These are phyloP conservation scores for Coemansia sp. DNA, from an alignment of 192 early-diverging fungal species.

Conservation along the genomic window DNA sequence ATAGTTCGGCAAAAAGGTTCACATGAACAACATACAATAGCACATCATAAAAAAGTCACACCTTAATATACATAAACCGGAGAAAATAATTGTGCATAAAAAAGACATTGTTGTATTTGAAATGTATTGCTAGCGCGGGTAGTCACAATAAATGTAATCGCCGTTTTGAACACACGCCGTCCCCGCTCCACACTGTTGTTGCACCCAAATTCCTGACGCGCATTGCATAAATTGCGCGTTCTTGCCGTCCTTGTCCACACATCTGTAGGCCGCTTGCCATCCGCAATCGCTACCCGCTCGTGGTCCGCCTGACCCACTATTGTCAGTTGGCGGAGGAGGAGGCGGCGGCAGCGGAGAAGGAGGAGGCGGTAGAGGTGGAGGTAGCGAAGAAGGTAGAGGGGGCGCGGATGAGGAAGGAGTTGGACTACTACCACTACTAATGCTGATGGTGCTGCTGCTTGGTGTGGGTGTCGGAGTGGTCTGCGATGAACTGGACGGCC, in stretches of 20 bases:
- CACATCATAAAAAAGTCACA: no score
- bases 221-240: constrained; percentile 27
- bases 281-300: constrained; percentile 24
- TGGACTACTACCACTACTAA: neutral
- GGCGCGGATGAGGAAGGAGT: neutral
- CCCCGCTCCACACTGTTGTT: constrained; percentile 38
- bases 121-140: constrained; percentile 22
- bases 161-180: constrained; percentile 43
- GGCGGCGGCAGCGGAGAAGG: neutral
- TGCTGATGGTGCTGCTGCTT: neutral
- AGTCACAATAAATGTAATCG: constrained; percentile 42
- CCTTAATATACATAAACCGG: neutral
- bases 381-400: neutral
- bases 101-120: neutral
- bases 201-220: constrained; percentile 34
- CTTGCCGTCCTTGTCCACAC: constrained; percentile 27
- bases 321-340: neutral
- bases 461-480: neutral
- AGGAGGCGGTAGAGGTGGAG: neutral
- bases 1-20: neutral
- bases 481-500: neutral
- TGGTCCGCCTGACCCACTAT: constrained; percentile 5
- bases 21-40: neutral
- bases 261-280: constrained; percentile 19
- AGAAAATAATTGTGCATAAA: neutral